Percentiles rank a stretch among this genome's conserved stretches.
phyloP scores from a whole-genome alignment of 345 rosid genomes.

The Populus euphratica region DNA sequence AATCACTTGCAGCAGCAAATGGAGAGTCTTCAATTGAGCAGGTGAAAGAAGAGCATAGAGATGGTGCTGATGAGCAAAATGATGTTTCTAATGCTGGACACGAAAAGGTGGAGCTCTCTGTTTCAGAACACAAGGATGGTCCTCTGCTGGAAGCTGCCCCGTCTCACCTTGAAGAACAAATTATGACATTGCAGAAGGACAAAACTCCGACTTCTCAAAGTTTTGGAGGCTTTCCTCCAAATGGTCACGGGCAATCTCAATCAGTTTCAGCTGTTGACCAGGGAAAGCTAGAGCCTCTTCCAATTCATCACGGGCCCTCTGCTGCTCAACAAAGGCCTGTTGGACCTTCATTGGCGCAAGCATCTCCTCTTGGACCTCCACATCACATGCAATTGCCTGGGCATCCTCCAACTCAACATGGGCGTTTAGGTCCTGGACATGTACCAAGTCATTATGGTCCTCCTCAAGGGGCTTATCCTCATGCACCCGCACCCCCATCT shows the following conservation, averaged over 20 bases:
- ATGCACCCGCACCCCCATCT: slow-evolving; percentile 10
- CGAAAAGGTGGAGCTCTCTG: slow-evolving; percentile 19
- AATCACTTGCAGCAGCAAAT: slow-evolving; percentile 17
- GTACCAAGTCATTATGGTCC: slow-evolving; percentile 31
- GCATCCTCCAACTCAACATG: slow-evolving; percentile 29
- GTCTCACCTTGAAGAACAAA: slow-evolving; percentile 23
- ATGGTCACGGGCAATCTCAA: slow-evolving; percentile 30
- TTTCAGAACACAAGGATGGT: slow-evolving; percentile 31
- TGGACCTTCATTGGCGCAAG: slow-evolving; percentile 39
- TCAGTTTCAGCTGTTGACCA: slow-evolving; percentile 12
- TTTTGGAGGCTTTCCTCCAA: slow-evolving; percentile 26
- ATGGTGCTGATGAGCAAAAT: slow-evolving; percentile 27
- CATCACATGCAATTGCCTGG: slow-evolving; percentile 30
- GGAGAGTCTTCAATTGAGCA: slow-evolving; percentile 22
- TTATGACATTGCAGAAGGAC: slow-evolving; percentile 22
- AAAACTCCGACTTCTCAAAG: slow-evolving; percentile 18
- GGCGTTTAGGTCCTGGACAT: slow-evolving; percentile 39
- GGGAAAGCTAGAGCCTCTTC: slow-evolving; percentile 26
- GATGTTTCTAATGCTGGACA: slow-evolving; percentile 21
- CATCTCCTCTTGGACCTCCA: slow-evolving; percentile 36
- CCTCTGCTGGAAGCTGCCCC: slow-evolving; percentile 15
- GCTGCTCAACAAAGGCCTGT: slow-evolving; percentile 37
- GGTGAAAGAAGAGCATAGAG: slow-evolving; percentile 35
- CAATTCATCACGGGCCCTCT: slow-evolving; percentile 25
- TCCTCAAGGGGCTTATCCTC: slow-evolving; percentile 30